Base-by-base conservation (phyloP, 2,329 filamentous ascomycete genomes). In the Hypocreales sp. region DNA sequence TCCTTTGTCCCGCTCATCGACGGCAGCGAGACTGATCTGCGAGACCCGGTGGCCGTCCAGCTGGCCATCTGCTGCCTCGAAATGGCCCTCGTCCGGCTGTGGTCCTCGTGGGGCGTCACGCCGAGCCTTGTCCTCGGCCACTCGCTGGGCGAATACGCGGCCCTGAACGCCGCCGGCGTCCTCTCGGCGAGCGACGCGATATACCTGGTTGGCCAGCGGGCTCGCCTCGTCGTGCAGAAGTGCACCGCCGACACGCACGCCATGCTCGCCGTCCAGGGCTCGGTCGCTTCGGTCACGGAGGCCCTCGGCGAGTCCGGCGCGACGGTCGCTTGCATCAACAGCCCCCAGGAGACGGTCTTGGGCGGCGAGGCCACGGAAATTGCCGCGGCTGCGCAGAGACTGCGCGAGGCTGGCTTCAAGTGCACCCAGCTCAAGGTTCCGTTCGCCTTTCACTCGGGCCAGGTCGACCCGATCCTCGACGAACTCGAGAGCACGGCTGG, bases 131-230 rank as follows among this genome's bases (percentile, higher is more conserved):
- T 60, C 7, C 34, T 61, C 9, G 58, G 58, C 16, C 57, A 59
- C 38, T 72, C 66, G 37, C 52, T 76, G 16, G 71, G 71, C 27
- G 70, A 75, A 41, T 75, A 73, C 39, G 69, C 71, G 14, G 70
- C 70, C 15, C 55, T 75, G 4, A 54, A 68, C 37, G 59, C 65
- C 22, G 64, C 69, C 28, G 70, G 67, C 27, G 67, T 74, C 19
- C 54, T 76, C 20, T 70, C 66, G 7, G 61, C 59, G 20, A 56
- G 55, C 31, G 71, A 76, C 42, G 62, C 67, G 41, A 55, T 80
- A 14, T 67, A 64, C 25, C 54, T 79, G 2, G 69, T 76, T 20
- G 72, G 72, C 9, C 38, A 52, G 24, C 58, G 73, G 35, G 72
- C 71, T 6, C 45, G 58, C 38, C 47, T 73, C 15, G 53, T 75